Conservation (phyloP, 2,329 filamentous ascomycete species). For the Aciculosporium take region DNA sequence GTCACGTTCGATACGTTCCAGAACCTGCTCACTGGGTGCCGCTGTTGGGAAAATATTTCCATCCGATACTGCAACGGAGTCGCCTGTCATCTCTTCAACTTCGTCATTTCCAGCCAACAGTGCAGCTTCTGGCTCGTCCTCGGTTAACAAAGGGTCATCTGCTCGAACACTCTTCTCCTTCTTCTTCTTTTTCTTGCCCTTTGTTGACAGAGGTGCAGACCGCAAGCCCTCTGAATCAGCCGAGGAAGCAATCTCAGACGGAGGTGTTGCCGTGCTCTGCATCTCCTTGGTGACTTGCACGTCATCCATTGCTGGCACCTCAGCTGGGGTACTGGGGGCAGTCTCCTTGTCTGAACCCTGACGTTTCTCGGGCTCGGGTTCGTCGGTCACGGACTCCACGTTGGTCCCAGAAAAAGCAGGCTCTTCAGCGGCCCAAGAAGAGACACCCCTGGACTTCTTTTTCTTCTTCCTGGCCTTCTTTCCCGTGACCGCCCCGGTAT, state of each 20-base stretch:
- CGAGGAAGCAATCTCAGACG: not conserved
- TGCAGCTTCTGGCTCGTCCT: not conserved
- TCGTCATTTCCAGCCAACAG: not conserved
- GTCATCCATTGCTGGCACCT: not conserved
- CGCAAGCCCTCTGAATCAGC: conserved; percentile 4
- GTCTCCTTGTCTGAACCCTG: not conserved
- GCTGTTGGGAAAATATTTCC: not conserved
- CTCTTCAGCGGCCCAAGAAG: not conserved
- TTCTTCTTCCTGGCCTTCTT: conserved; percentile 11
- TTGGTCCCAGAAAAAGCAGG: not conserved
- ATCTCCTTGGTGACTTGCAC: not conserved
- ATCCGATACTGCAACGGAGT: not conserved
- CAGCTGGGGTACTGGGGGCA: not conserved
- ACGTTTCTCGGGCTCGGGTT: not conserved
- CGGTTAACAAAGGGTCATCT: conserved; percentile 2
- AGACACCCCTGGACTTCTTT: conserved; percentile 4
- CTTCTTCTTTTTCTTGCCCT: conserved; percentile 5
- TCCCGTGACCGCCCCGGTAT: not conserved
- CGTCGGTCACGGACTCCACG: not conserved
- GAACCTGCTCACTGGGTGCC: not conserved
- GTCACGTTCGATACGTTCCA: not conserved
- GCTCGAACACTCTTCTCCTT: conserved; percentile 14
- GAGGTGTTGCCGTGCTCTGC: too few species aligned
- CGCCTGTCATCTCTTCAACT: not conserved
- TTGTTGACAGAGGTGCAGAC: conserved; percentile 1